These are phyloP conservation scores for Aureobasidium zeae DNA, from an alignment of 2,329 filamentous ascomycete genomes.

Conservation along the genomic window DNA sequence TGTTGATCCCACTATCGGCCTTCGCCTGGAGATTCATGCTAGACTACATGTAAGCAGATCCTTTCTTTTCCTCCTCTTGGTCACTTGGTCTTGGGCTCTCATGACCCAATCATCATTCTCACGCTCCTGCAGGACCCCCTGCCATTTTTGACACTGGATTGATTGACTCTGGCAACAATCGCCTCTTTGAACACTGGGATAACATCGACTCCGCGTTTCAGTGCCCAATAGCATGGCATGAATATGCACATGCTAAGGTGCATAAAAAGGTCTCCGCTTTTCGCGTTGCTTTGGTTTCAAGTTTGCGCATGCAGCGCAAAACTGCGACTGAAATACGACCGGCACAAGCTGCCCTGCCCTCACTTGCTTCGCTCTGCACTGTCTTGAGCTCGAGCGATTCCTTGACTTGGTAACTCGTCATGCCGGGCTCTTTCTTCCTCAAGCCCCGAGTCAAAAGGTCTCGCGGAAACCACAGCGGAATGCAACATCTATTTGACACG, in stretches of 20 bases:
- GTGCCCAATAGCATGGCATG: constrained; percentile 3
- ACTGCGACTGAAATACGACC: constrained; percentile 11
- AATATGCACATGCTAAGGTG: constrained; percentile 9
- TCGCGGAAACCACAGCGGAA: background rate
- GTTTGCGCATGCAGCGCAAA: constrained; percentile 14
- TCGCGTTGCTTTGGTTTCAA: constrained; percentile 15
- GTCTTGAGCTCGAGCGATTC: constrained; percentile 2
- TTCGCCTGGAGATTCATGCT: constrained; percentile 3
- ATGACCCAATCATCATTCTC: background rate
- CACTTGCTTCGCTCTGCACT: constrained; percentile 3
- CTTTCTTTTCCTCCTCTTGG: constrained; percentile 1
- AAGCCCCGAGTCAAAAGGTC: constrained; percentile 8
- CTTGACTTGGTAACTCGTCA: no score
- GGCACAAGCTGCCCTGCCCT: constrained; percentile 10
- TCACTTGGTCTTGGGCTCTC: constrained; percentile 4
- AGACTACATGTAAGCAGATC: constrained; percentile 2
- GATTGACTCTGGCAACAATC: no score
- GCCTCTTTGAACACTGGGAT: no score
- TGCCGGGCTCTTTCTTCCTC: background rate
- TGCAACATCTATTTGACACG: no score
- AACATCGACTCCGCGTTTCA: background rate
- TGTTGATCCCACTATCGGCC: constrained; percentile 10
- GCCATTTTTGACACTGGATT: background rate
- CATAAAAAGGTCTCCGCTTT: constrained; percentile 11
- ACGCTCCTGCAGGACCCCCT: background rate